Conservation (phyloP, 225 moss, liverwort and hornwort genomes). For the Asterella californica region DNA sequence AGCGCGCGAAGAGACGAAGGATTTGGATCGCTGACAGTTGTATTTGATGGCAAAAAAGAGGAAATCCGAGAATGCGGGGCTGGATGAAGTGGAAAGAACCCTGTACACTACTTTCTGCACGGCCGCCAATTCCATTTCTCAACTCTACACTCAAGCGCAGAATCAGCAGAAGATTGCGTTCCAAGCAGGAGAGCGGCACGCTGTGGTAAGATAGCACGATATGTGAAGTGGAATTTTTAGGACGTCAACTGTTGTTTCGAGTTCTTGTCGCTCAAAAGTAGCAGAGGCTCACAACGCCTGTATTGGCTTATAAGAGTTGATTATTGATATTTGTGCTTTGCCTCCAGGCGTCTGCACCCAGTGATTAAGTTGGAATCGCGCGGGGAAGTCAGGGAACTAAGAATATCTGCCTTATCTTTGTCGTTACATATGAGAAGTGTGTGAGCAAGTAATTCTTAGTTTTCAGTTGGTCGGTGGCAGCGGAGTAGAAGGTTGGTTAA, state of each 20-base stretch:
- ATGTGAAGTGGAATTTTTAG: background rate
- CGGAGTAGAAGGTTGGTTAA: background rate
- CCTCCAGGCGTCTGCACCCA: slow-evolving; percentile 15
- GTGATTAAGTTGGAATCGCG: slow-evolving; percentile 11
- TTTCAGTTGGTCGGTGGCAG: background rate
- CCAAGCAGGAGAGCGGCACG: slow-evolving; percentile 89
- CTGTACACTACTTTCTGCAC: slow-evolving; percentile 90
- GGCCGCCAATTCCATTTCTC: slow-evolving; percentile 94
- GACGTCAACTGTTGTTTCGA: background rate
- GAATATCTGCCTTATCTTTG: slow-evolving; percentile 10
- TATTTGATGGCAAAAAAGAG: slow-evolving; percentile 67
- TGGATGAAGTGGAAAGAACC: slow-evolving; percentile 95
- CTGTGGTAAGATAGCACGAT: slow-evolving; percentile 54
- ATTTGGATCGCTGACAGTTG: slow-evolving; percentile 2
- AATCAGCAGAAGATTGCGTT: slow-evolving; percentile 91
- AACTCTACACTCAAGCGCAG: slow-evolving; percentile 95
- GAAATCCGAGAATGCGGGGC: slow-evolving; percentile 91
- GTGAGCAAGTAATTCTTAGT: slow-evolving; percentile 1
- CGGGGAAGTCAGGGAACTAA: slow-evolving; percentile 15
- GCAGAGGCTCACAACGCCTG: slow-evolving; percentile 5
- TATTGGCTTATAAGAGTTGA: background rate
- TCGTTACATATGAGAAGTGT: background rate
- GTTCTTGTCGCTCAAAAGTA: slow-evolving; percentile 3
- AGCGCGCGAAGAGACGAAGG: background rate
- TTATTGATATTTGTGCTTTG: slow-evolving; percentile 13